phyloP scores from a whole-genome alignment of 2,329 filamentous ascomycete species.

The Fusarium pininemorale region DNA sequence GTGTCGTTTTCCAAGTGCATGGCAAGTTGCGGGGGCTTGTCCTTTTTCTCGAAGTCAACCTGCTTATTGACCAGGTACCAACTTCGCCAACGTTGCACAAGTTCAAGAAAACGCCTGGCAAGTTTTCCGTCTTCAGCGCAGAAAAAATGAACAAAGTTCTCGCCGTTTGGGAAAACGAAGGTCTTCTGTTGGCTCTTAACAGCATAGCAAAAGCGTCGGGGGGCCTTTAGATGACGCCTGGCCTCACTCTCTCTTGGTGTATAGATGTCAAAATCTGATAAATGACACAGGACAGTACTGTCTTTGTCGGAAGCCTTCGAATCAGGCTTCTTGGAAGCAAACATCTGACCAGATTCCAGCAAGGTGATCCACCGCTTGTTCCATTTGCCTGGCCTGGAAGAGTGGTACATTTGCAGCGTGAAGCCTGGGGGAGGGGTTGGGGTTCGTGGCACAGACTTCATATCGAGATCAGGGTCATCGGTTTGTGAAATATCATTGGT shows the following conservation, averaged over 20 bases:
- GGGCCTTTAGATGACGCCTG: constrained; percentile 78
- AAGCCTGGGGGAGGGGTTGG: constrained; percentile 71
- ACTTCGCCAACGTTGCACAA: constrained; percentile 84
- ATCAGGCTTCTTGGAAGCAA: constrained; percentile 74
- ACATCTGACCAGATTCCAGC: constrained; percentile 75
- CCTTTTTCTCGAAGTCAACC: constrained; percentile 57
- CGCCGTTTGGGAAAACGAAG: constrained; percentile 80
- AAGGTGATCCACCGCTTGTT: constrained; percentile 84
- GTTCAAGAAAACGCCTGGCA: constrained; percentile 74
- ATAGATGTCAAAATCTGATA: constrained; percentile 95
- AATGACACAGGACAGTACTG: constrained; percentile 76
- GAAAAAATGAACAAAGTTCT: constrained; percentile 94
- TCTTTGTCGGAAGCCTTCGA: constrained; percentile 72
- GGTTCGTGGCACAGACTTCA: constrained; percentile 67
- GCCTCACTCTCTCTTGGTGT: constrained; percentile 74
- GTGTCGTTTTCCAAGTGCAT: constrained; percentile 7
- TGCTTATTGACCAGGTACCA: constrained; percentile 87
- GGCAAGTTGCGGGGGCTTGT: constrained; percentile 12
- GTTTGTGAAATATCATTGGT: constrained; percentile 65
- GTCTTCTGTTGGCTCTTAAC: constrained; percentile 93
- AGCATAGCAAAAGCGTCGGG: constrained; percentile 86
- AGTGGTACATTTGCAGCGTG: constrained; percentile 80
- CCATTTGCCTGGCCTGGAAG: constrained; percentile 86
- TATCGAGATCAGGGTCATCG: constrained; percentile 69
- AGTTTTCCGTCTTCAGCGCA: constrained; percentile 75